phyloP scores from a whole-genome alignment of 805 yeast genomes.

The Brettanomyces custersianus region DNA sequence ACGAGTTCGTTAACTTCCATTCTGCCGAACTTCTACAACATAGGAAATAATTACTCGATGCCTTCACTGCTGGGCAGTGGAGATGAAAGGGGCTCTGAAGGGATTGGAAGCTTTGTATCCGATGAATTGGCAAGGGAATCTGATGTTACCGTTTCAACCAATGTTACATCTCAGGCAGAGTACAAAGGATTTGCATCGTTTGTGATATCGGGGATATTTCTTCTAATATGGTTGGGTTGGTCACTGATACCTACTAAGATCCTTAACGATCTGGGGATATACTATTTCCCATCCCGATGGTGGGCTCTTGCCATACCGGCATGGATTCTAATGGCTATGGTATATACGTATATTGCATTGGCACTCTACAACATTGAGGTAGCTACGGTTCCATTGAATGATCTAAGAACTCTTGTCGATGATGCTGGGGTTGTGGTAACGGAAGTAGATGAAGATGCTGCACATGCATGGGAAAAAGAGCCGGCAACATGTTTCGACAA shows the following conservation, averaged over 20 bases:
- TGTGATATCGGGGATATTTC: slow-evolving; percentile 50
- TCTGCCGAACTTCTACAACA: slow-evolving; percentile 20
- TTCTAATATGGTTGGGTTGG: slow-evolving; percentile 62
- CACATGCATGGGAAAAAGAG: slow-evolving; percentile 4
- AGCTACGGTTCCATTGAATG: slow-evolving; percentile 50
- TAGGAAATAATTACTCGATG: slow-evolving; percentile 18
- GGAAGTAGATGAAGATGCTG: slow-evolving; percentile 9
- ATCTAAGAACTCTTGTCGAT: slow-evolving; percentile 60
- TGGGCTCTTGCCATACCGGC: slow-evolving; percentile 84
- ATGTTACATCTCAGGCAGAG: slow-evolving; percentile 54
- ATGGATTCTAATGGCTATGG: slow-evolving; percentile 59
- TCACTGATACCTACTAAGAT: slow-evolving; percentile 56
- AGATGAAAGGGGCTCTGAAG: slow-evolving; percentile 9
- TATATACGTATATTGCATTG: slow-evolving; percentile 62
- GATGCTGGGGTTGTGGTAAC: slow-evolving; percentile 34
- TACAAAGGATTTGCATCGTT: slow-evolving; percentile 84
- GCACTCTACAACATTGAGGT: slow-evolving; percentile 71
- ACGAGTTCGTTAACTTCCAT: slow-evolving; percentile 24
- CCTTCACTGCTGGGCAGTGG: slow-evolving; percentile 7
- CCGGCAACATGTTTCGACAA: not conserved
- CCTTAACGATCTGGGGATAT: slow-evolving; percentile 44
- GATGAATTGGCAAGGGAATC: slow-evolving; percentile 57
- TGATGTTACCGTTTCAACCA: slow-evolving; percentile 54
- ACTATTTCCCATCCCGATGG: slow-evolving; percentile 80
- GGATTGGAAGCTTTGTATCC: slow-evolving; percentile 18